Conservation (phyloP, 352 stramenopile species). For the Blastocystis sp. region DNA sequence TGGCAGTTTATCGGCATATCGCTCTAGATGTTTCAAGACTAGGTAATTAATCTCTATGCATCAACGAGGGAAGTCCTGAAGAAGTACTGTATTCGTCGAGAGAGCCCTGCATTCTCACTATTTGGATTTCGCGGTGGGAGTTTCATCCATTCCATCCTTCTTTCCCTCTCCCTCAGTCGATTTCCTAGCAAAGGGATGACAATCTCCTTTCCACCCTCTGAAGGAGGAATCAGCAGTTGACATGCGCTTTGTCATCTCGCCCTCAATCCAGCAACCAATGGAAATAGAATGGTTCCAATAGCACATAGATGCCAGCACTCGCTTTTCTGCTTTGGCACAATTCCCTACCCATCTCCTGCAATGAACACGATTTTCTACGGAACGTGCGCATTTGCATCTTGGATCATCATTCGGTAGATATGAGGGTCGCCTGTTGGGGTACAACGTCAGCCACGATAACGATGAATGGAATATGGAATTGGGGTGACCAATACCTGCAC, state of each 20-base stretch:
- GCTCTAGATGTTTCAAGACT: conserved; percentile 66
- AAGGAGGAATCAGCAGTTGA: too few relatives aligned
- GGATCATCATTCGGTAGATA: conserved; percentile 23
- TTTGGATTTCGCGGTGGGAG: conserved; percentile 6
- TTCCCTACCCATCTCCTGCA: too few relatives aligned
- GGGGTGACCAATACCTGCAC: not conserved
- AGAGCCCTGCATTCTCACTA: conserved; percentile 1
- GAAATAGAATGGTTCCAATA: too few relatives aligned
- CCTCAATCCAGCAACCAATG: too few relatives aligned
- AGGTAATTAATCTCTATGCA: conserved; percentile 63
- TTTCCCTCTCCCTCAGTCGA: not conserved
- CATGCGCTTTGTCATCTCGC: too few relatives aligned
- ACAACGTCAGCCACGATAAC: conserved; percentile 31
- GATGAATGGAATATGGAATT: conserved; percentile 22
- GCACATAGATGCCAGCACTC: too few relatives aligned
- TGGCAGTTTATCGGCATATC: conserved; percentile 58
- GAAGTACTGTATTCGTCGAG: conserved; percentile 16
- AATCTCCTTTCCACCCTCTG: not conserved
- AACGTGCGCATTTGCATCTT: not conserved
- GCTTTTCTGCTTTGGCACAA: too few relatives aligned
- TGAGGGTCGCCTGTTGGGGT: conserved; percentile 55
- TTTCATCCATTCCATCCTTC: not conserved
- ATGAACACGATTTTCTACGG: conserved; percentile 68
- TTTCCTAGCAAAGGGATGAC: not conserved
- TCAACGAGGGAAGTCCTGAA: not conserved